Base-by-base conservation (phyloP, 139 green algal genomes). In the Prasinococcaceae sp. region DNA sequence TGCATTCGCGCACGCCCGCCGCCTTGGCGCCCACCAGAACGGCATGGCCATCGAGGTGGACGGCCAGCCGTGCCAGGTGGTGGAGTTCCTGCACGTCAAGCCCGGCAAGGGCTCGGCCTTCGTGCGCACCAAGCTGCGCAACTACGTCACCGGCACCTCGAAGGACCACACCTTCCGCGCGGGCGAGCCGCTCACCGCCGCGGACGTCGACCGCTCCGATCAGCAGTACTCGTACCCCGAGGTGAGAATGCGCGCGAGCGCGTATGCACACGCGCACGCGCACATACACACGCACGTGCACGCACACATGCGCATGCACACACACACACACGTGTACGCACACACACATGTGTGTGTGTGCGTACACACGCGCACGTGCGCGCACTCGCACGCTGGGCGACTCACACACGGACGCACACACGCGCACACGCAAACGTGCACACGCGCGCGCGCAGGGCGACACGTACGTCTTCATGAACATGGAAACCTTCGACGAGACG, bases 81-180 rank as follows among this genome's bases (percentile, higher is more conserved):
- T 57, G 50, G 92, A 98, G 65, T 96, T 96, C 63, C 62, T 96
- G 51, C 90, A 98, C 63, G 90, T 98, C 1, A 98, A 99, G 79
- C 92, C 92, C 28, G 92, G 92, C 36, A 98, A 97, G 64, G 92
- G 90, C 8, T 69, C 84, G 6, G 89, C 92, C 2, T 99, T 99
- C 65, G 89, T 98, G 43, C 79, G 92, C 32, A 81, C 85, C 22
- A 99, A 97, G 79, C 71, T 99, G 0, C 92, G 89, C 57, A 96
- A 97, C 74, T 90, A 82, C 60, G 63, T 97, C 28, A 94, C 82
- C 1, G 74, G 75, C 4, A 86, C 80, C 58, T 83, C 77, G 3
- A 68, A 93, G 0, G 90, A 95, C 47, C 85, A 89, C 63, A 99
- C 92, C 0, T 99, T 96, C 72, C 70, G 90, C 3, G 89, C 82